phyloP scores from a whole-genome alignment of 139 green algal species.

The Gonium pectorale region DNA sequence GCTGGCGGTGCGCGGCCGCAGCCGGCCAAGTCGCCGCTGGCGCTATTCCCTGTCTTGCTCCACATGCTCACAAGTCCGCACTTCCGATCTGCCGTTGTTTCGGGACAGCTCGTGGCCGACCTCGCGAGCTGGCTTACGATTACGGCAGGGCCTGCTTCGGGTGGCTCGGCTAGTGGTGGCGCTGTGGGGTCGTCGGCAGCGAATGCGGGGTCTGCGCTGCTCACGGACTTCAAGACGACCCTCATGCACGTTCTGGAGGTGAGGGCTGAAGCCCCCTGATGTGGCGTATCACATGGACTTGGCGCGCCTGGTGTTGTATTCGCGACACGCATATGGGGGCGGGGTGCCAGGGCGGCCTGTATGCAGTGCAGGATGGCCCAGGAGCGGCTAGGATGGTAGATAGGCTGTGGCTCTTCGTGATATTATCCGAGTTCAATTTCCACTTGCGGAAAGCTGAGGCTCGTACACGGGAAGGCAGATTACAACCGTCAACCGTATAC shows the following conservation, averaged over 20 bases:
- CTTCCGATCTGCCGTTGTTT: constrained; percentile 65
- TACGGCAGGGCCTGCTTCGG: constrained; percentile 35
- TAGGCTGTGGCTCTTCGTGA: too few relatives aligned
- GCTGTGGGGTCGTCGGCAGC: not conserved
- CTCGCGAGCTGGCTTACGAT: constrained; percentile 64
- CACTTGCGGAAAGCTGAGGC: too few relatives aligned
- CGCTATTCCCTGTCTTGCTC: constrained; percentile 69
- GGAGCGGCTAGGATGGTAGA: too few relatives aligned
- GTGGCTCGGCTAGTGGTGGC: not conserved
- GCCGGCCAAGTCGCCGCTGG: constrained; percentile 47
- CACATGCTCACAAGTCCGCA: constrained; percentile 72
- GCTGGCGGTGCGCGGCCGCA: constrained; percentile 15
- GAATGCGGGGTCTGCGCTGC: not conserved
- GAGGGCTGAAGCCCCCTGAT: not conserved
- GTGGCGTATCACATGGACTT: too few relatives aligned
- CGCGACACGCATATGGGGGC: too few relatives aligned
- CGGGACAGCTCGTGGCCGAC: constrained; percentile 62
- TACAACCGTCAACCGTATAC: too few relatives aligned
- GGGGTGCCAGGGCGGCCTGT: too few relatives aligned
- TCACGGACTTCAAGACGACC: constrained; percentile 70
- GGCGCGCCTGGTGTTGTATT: too few relatives aligned
- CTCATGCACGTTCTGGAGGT: constrained; percentile 83
- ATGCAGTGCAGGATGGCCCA: too few relatives aligned
- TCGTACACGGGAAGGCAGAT: too few relatives aligned
- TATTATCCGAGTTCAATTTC: too few relatives aligned